These are phyloP conservation scores for Fusarium agapanthi DNA, from an alignment of 2,329 filamentous ascomycete species.

Conservation along the genomic window DNA sequence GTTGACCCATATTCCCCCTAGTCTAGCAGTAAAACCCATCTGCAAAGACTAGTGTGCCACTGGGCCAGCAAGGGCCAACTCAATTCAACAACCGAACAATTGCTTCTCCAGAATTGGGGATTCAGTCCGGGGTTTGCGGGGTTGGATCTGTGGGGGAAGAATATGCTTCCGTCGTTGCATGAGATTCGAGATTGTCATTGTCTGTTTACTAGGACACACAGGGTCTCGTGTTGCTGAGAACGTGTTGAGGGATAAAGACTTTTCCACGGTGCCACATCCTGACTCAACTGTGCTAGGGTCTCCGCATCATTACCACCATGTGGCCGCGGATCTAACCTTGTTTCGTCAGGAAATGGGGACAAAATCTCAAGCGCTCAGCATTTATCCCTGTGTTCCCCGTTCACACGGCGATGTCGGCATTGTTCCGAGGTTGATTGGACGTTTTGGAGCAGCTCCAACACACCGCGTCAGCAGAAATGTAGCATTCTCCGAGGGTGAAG, in stretches of 20 bases:
- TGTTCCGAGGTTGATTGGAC: not conserved
- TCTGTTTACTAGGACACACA: slow-evolving; percentile 4
- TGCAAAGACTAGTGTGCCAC: slow-evolving; percentile 13
- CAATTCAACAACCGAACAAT: slow-evolving; percentile 9
- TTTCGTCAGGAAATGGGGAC: slow-evolving; percentile 32
- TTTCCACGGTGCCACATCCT: slow-evolving; percentile 20
- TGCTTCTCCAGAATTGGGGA: slow-evolving; percentile 31
- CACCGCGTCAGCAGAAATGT: not conserved
- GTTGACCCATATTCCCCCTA: slow-evolving; percentile 15
- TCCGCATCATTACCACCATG: slow-evolving; percentile 16
- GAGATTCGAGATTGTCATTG: slow-evolving; percentile 27
- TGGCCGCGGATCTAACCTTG: slow-evolving; percentile 34
- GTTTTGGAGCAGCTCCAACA: not conserved
- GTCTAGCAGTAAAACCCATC: not conserved
- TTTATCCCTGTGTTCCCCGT: slow-evolving; percentile 14
- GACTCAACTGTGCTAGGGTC: not conserved
- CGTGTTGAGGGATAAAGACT: slow-evolving; percentile 31
- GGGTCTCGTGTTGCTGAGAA: not conserved
- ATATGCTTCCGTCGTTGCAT: slow-evolving; percentile 38
- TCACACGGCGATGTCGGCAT: slow-evolving; percentile 5
- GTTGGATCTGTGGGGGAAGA: slow-evolving; percentile 42
- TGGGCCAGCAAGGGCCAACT: slow-evolving; percentile 5
- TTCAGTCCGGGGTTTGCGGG: slow-evolving; percentile 43
- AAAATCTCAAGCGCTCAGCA: slow-evolving; percentile 25
- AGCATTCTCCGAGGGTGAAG: not conserved